Base-by-base conservation (phyloP, 2,329 filamentous ascomycete species). In the Teratosphaeria pseudoeucalypti region DNA sequence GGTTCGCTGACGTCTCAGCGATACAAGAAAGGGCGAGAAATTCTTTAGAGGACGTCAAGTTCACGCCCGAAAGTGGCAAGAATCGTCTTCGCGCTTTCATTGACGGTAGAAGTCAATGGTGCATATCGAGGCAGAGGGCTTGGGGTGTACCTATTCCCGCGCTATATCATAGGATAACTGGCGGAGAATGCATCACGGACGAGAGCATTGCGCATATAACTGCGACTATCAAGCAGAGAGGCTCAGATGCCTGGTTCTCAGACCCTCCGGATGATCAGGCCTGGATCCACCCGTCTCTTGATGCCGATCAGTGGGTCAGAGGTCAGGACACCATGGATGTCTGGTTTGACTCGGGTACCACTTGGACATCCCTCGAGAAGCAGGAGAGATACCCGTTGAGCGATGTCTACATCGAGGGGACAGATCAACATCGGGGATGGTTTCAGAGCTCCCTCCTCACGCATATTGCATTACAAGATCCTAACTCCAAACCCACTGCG, bases 281-380 rank as follows among this genome's bases (percentile, higher is more conserved):
- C 0, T 99, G 92, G 92, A 79, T 95, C 34, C 84, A 86, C 1
- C 74, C 82, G 6, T 81, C 82, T 10, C 77, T 96, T 1, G 75
- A 76, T 52, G 72, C 73, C 34, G 76, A 79, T 4, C 72, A 76
- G 5, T 94, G 87, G 70, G 79, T 82, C 55, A 87, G 94, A 63
- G 92, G 92, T 14, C 89, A 80, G 52, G 94, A 99, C 69, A 99
- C 94, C 0, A 99, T 99, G 94, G 94, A 99, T 73, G 94, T 99
- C 10, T 99, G 94, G 94, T 99, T 99, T 67, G 94, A 99, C 73
- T 97, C 94, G 65, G 94, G 94, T 6, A 96, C 89, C 56, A 96
- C 90, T 69, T 99, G 94, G 94, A 88, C 82, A 2, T 76, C 77
- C 39, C 75, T 82, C 39, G 34, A 67, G 61, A 37, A 62, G 61